Conservation (phyloP, 73 alveolate species). For the Paramecium primaurelia region DNA sequence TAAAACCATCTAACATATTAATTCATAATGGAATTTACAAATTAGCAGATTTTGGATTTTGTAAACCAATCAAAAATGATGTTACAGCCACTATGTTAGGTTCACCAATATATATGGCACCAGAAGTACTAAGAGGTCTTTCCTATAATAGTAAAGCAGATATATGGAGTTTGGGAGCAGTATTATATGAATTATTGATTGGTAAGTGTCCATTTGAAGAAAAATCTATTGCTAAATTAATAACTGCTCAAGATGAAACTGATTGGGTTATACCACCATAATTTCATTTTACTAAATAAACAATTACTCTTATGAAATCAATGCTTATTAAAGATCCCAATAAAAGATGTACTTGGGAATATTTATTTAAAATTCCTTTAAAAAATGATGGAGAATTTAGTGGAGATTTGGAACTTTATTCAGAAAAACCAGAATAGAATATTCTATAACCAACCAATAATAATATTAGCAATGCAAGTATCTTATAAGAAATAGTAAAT, state of each 20-base stretch:
- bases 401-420: constrained; percentile 5
- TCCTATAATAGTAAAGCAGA: constrained; percentile 52
- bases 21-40: constrained; percentile 46
- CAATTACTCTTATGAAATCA: constrained; percentile 32
- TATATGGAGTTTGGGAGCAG: constrained; percentile 64
- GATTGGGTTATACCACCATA: constrained; percentile 34
- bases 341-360: constrained; percentile 56
- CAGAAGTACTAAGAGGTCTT: constrained; percentile 61
- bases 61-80: constrained; percentile 58
- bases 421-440: not conserved
- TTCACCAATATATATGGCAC: constrained; percentile 63
- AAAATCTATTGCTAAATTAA: constrained; percentile 57
- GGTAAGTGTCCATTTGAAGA: constrained; percentile 65
- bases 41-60: constrained; percentile 62
- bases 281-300: constrained; percentile 40
- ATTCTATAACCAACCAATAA: not conserved
- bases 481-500: constrained; percentile 18
- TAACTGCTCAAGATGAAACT: constrained; percentile 53
- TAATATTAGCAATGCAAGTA: not conserved
- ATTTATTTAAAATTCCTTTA: constrained; percentile 34
- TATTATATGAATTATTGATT: constrained; percentile 50
- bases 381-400: constrained; percentile 57
- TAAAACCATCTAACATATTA: constrained; percentile 56
- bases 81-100: constrained; percentile 61
- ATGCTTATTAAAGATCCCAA: constrained; percentile 62